These are phyloP conservation scores for Ophiocordyceps camponoti-saundersi DNA, from an alignment of 2,329 filamentous ascomycete species.

Conservation along the genomic window DNA sequence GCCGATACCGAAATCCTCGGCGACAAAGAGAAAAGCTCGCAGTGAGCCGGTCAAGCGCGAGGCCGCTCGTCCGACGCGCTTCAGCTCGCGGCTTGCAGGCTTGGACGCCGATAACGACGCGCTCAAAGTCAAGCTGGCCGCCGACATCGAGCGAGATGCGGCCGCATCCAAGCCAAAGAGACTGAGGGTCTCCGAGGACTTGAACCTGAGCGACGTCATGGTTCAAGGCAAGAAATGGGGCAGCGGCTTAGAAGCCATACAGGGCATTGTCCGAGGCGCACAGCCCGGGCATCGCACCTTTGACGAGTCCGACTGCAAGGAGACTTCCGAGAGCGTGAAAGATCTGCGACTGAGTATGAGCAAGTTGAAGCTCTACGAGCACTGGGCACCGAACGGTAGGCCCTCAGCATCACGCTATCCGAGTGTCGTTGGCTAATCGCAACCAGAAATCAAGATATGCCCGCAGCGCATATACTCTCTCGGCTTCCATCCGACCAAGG, in stretches of 20 bases:
- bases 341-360: slow-evolving; percentile 62
- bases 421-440: neutral
- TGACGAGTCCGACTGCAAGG: slow-evolving; percentile 62
- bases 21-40: slow-evolving; percentile 13
- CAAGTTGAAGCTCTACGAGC: slow-evolving; percentile 61
- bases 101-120: slow-evolving; percentile 28
- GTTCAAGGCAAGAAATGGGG: slow-evolving; percentile 69
- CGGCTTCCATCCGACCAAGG: slow-evolving; percentile 70
- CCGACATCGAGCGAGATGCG: slow-evolving; percentile 26
- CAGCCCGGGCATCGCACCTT: slow-evolving; percentile 76
- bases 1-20: slow-evolving; percentile 24
- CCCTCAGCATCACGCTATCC: neutral
- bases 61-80: slow-evolving; percentile 30
- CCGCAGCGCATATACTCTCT: slow-evolving; percentile 78
- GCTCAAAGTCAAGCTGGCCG: slow-evolving; percentile 31
- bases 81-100: slow-evolving; percentile 41
- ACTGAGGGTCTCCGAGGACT: slow-evolving; percentile 31
- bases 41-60: slow-evolving; percentile 30
- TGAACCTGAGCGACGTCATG: slow-evolving; percentile 60
- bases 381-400: slow-evolving; percentile 62
- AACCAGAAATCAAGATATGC: slow-evolving; percentile 70
- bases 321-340: slow-evolving; percentile 60
- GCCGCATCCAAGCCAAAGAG: slow-evolving; percentile 39
- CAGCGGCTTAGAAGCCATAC: slow-evolving; percentile 47
- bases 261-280: slow-evolving; percentile 42